Base-by-base conservation (phyloP, 257 asterid genomes). In the Ajuga chamaepitys region DNA sequence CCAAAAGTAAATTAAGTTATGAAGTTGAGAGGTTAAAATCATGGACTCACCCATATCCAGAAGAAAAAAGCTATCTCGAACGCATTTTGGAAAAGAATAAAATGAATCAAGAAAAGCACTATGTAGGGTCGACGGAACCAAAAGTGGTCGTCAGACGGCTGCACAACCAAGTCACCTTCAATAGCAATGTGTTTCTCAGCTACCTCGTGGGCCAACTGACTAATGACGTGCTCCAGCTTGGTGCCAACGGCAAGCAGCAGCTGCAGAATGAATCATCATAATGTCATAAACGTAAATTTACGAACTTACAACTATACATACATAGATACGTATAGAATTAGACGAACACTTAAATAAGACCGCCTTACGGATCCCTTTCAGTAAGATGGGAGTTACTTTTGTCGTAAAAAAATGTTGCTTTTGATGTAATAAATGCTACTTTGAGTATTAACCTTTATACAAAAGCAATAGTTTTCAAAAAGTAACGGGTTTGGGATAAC, bases 61-160 rank as follows among this genome's bases (percentile, higher is more conserved):
- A 94, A 94, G 94, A 94, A 94, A 67, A 88, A 94, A 38, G 97
- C 99, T 8, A 94, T 88, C 85, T 94, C 99, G 1, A 94, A 94
- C 26, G 99, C 96, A 66, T 94, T 94, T 85, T 94, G 99, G 80
- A 94, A 94, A 73, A 94, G 95, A 62, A 90, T 90, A 32, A 94
- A 88, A 69, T 94, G 99, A 68, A 94, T 86, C 84, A 94, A 76
- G 83, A 80, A 52, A 2, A 94, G 91, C 72, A 94, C 87, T 57
- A 94, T 62, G 40, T 74, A 78, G 32, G 97, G 99, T 9, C 92
- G 85, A 21, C 65, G 78, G 80, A 90, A 88, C 99, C 97, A 94
- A 67, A 94, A 94, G 77, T 86, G 99, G 32, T 86, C 83, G 40
- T 90, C 99, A 0, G 96, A 90, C 37, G 99, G 99, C 63, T 75